A percentile compares a stretch with the other conserved stretches of the same genome.
These are phyloP conservation scores for Malus fusca DNA, from an alignment of 306 rosid species.

Conservation along the genomic window DNA sequence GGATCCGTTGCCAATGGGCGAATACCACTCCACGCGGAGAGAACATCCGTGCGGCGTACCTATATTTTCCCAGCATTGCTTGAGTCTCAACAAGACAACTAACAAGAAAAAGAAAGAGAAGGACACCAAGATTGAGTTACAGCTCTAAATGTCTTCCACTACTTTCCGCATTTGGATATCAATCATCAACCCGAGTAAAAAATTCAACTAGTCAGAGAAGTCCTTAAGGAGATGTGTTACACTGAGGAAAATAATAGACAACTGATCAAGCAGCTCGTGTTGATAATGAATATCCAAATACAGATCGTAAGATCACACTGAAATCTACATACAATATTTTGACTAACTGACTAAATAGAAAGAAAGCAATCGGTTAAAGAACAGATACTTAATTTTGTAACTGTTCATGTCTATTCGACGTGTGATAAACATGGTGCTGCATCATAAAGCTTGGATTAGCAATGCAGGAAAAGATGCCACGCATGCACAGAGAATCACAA, in stretches of 20 bases:
- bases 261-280: not conserved
- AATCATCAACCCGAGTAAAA: not conserved
- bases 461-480: not conserved
- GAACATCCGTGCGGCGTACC: constrained; percentile 94
- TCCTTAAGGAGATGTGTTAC: not conserved
- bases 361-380: not conserved
- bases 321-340: not conserved
- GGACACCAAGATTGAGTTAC: constrained; percentile 15
- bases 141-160: not conserved
- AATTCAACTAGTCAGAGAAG: not conserved
- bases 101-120: constrained; percentile 2
- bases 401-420: not conserved
- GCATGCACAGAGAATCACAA: constrained; percentile 18
- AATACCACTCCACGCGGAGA: constrained; percentile 99
- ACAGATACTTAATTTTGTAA: not conserved
- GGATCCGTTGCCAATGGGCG: constrained; percentile 94
- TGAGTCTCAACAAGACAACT: constrained; percentile 23
- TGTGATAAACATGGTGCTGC: not conserved
- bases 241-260: not conserved
- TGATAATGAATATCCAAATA: not conserved
- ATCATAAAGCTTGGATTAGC: not conserved
- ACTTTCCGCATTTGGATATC: not conserved
- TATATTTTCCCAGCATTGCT: constrained; percentile 28
- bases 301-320: not conserved
- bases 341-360: not conserved